Percentiles rank a stretch among this genome's conserved stretches.
Conservation (phyloP, 2,329 filamentous ascomycete genomes). For the Pyricularia sp. region DNA sequence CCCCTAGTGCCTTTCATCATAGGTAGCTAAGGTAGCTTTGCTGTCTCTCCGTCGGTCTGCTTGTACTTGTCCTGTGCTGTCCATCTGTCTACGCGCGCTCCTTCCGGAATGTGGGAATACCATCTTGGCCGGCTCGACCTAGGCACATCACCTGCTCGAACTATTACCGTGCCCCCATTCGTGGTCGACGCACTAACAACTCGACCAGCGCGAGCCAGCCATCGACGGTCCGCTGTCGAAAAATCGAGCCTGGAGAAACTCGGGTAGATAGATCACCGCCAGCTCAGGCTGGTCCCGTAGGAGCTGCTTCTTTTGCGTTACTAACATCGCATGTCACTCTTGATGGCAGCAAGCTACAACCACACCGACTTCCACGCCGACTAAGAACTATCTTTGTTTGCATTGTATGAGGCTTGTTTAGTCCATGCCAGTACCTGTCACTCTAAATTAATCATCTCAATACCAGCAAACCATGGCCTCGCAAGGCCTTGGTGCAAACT, state of each 20-base stretch:
- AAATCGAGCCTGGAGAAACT: background rate
- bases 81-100: background rate
- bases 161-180: background rate
- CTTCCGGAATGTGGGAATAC: background rate
- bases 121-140: background rate
- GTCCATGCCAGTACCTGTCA: background rate
- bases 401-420: background rate
- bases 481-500: background rate
- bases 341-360: background rate
- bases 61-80: background rate
- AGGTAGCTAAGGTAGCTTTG: too few species aligned
- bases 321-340: background rate
- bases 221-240: background rate
- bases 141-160: background rate
- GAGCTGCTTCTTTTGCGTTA: background rate
- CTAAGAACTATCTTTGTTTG: background rate
- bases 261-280: background rate
- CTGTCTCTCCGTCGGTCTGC: background rate
- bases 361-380: background rate
- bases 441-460: background rate
- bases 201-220: background rate
- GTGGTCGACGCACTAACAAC: background rate
- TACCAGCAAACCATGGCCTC: background rate
- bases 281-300: background rate
- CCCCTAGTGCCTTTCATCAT: background rate